Evolutionary conservation across 176 grass and related monocot species (phyloP).

Genomic region (Musa beccarii): DNA sequence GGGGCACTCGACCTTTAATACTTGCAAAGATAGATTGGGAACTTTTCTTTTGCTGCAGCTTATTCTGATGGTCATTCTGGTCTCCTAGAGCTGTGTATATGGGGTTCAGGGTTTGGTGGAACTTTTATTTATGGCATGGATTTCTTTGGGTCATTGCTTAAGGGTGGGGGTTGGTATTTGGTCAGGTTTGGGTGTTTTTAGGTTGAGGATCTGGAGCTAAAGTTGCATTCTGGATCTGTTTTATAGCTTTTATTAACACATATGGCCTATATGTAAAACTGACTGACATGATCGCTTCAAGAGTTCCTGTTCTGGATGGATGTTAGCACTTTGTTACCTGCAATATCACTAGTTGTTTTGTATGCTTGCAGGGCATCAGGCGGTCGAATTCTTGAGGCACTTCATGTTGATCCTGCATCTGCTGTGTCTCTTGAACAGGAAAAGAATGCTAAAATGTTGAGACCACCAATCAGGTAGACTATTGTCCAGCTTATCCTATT

Average conservation of each 20-base stretch:
- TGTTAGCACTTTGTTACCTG: constrained; percentile 6
- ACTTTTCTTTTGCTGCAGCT: constrained; percentile 45
- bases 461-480: constrained; percentile 62
- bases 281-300: constrained; percentile 14
- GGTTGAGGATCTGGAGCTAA: neutral
- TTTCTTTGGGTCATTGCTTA: neutral
- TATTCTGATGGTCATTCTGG: constrained; percentile 25
- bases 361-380: constrained; percentile 62
- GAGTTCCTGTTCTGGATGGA: neutral
- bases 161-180: neutral
- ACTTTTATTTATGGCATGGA: constrained; percentile 11
- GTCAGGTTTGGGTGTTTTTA: neutral
- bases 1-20: constrained; percentile 83
- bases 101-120: constrained; percentile 35
- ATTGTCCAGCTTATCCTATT: constrained; percentile 9
- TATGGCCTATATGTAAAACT: constrained; percentile 15
- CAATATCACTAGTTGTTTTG: constrained; percentile 38
- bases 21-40: constrained; percentile 69
- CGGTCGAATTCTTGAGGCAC: constrained; percentile 89
- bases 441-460: constrained; percentile 70
- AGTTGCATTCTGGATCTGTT: neutral
- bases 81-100: constrained; percentile 29
- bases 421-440: constrained; percentile 83
- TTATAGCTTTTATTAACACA: neutral
- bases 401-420: constrained; percentile 94